Base-by-base conservation (phyloP, 2,329 filamentous ascomycete genomes). In the Botrytis elliptica region DNA sequence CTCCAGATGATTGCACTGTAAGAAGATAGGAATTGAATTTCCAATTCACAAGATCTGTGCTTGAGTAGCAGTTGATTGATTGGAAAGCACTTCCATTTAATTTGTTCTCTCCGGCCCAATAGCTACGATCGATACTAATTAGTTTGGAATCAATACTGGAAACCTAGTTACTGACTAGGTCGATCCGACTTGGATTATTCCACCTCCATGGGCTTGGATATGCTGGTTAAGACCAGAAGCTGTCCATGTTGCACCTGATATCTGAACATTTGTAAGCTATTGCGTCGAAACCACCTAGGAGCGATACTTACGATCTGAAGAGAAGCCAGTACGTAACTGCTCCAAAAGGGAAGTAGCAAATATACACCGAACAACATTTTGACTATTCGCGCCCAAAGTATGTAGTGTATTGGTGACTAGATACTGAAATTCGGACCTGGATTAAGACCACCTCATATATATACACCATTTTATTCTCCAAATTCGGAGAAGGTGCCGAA, bases 41-140 rank as follows among this genome's bases (percentile, higher is more conserved):
- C 91, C 91, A 92, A 76, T 90, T 85, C 0, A 91, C 86, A 0
- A 92, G 84, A 80, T 92, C 84, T 57, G 83, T 84, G 22, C 88
- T 90, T 0, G 87, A 88, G 80, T 92, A 92, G 82, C 90, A 92
- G 80, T 91, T 92, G 77, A 92, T 84, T 70, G 89, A 89, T 74
- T 88, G 86, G 80, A 92, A 92, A 0, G 84, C 81, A 1, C 84
- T 85, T 38, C 90, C 89, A n/a, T 87, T 82, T 1, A 88, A 87
- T 80, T 92, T 92, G 82, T 92, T 90, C 80, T 93, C 91, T 25
- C 91, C 91, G 49, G 92, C 87, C 82, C 90, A 86, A 57, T 68
- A 68, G 55, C 66, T 68, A n/a, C 10, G 25, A 42, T 33, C 22
- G 9, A 22, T 42, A 18, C 18, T 5, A 36, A 52, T 68, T 42